Base-by-base conservation (phyloP, 2,329 filamentous ascomycete species). In the Colletotrichum eremochloae region DNA sequence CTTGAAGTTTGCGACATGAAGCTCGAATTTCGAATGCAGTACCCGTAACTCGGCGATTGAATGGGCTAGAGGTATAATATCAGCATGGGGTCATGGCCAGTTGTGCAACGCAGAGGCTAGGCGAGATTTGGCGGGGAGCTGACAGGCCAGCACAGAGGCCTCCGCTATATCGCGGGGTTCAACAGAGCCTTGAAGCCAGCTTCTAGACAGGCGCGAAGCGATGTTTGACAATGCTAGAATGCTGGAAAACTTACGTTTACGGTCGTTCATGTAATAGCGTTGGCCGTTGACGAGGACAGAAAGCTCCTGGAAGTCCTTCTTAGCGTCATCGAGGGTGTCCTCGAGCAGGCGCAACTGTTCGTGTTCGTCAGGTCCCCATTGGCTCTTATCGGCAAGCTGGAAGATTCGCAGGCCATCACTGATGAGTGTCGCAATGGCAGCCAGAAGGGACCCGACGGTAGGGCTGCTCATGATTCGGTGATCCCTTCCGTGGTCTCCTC, bases 301-400 rank as follows among this genome's bases (percentile, higher is more conserved):
- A 71, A 91, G 82, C 76, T 88, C 85, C 80, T 90, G 88, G 74
- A 90, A 91, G 80, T 91, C 88, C 78, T 84, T 85, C 80, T 87
- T 88, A 68, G 89, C 89, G 75, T 89, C 87, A 77, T 90, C 87
- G 63, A 91, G 82, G n/a, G 85, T 82, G 46, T 84, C 82, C 76
- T 89, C 86, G 66, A 91, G 82, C 61, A 87, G 85, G 68, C 84
- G 86, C 69, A 87, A 79, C 81, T 90, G 89, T 77, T 90, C 88
- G 77, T 88, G 86, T 81, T 90, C 88, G 82, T 90, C 88, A 31
- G 83, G 81, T 0, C 85, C 87, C 89, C 89, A 90, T 73, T 86
- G 85, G 56, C 84, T 84, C 80, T 89, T 90, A 79, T 90, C 88
- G 76, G 88, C 85, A 75, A 88, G 84, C 80, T 83, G 83, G 77